Percentiles rank a stretch among this genome's conserved stretches.
phyloP scores from a whole-genome alignment of 1,284 basidiomycete species.

The Athelia sp. region DNA sequence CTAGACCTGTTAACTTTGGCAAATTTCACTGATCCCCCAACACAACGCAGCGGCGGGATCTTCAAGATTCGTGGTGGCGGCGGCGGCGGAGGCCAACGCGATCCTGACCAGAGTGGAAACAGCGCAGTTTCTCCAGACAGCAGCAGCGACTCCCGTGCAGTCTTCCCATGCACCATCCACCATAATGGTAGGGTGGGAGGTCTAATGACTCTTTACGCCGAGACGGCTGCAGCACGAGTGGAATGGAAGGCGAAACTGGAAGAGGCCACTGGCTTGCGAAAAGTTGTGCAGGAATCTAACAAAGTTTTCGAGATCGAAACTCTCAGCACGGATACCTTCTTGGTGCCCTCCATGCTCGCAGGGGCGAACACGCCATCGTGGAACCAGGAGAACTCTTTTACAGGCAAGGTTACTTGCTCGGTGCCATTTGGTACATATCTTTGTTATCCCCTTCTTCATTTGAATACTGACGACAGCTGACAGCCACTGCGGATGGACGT shows the following conservation, averaged over 20 bases:
- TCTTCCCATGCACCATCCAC: constrained; percentile 83
- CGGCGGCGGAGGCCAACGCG: constrained; percentile 28
- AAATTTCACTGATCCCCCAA: constrained; percentile 73
- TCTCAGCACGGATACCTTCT: constrained; percentile 82
- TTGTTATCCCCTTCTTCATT: neutral
- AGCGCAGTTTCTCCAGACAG: constrained; percentile 35
- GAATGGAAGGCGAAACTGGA: constrained; percentile 91
- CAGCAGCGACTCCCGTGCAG: constrained; percentile 57
- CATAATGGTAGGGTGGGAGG: constrained; percentile 83
- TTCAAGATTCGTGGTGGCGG: constrained; percentile 46
- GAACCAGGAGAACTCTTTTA: constrained; percentile 71
- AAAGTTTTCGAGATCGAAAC: constrained; percentile 90
- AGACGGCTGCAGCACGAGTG: constrained; percentile 64
- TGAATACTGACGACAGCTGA: neutral
- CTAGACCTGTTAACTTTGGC: constrained; percentile 80
- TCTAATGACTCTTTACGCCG: constrained; percentile 81
- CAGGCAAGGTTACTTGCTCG: constrained; percentile 89
- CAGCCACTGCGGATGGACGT: constrained; percentile 79
- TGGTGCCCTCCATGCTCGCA: constrained; percentile 56
- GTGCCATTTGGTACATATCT: constrained; percentile 79
- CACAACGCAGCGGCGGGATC: constrained; percentile 59
- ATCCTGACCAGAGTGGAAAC: constrained; percentile 13
- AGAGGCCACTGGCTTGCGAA: constrained; percentile 81
- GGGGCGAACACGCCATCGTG: constrained; percentile 47
- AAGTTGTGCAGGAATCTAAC: constrained; percentile 86